These are phyloP conservation scores for Cyclocybe cylindracea DNA, from an alignment of 768 basidiomycete genomes.

Conservation along the genomic window DNA sequence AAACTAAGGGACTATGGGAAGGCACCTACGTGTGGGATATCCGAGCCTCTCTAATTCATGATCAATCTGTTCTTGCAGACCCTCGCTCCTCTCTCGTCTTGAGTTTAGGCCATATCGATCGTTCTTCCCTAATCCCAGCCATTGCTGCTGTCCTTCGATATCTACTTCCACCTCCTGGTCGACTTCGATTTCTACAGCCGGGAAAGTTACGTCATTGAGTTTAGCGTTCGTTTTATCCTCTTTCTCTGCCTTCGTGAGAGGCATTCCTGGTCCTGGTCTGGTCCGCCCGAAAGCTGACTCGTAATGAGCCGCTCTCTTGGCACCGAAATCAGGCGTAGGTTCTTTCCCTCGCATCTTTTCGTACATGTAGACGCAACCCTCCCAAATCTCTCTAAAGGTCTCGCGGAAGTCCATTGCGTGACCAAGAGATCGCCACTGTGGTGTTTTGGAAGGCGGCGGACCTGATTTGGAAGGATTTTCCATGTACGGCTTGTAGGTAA, in stretches of 20 bases:
- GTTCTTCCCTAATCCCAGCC: constrained; percentile 50
- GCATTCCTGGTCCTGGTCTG: constrained; percentile 19
- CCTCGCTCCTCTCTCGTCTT: constrained; percentile 50
- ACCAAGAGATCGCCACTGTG: constrained; percentile 56
- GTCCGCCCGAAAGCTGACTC: constrained; percentile 44
- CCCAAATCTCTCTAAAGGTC: constrained; percentile 61
- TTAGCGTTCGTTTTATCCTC: not conserved
- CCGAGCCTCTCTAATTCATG: constrained; percentile 52
- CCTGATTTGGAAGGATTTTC: constrained; percentile 22
- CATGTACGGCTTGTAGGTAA: constrained; percentile 68
- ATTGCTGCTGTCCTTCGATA: constrained; percentile 49
- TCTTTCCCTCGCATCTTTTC: constrained; percentile 56
- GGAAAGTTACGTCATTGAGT: constrained; percentile 17
- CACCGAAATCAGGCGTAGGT: constrained; percentile 47
- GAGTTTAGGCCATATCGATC: constrained; percentile 44
- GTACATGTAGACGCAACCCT: constrained; percentile 58
- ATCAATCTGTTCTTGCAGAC: constrained; percentile 53
- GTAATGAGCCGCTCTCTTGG: constrained; percentile 42
- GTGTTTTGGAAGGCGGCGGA: constrained; percentile 39
- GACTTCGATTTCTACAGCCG: constrained; percentile 39
- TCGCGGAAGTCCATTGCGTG: constrained; percentile 74
- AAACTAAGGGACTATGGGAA: not conserved
- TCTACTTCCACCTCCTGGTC: constrained; percentile 41
- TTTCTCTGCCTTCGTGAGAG: constrained; percentile 8
- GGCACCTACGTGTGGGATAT: constrained; percentile 36